Base-by-base conservation (phyloP, 2,329 filamentous ascomycete species). In the Pezicula rhizophila region DNA sequence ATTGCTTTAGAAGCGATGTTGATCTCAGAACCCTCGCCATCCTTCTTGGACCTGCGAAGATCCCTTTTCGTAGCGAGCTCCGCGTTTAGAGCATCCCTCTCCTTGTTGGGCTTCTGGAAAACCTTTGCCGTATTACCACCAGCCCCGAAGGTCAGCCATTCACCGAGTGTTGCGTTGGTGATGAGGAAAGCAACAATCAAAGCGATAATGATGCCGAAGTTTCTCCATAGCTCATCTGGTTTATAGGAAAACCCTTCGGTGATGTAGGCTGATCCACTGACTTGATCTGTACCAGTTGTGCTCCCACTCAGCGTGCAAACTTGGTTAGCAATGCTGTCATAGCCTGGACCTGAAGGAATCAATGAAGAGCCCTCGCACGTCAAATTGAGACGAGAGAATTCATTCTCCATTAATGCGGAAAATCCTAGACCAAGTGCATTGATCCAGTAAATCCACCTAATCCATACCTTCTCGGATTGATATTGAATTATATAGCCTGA, bases 401-500 rank as follows among this genome's bases (percentile, higher is more conserved):
- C 90, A 60, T 95, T 96, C 59, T 87, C 80, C 87, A 95, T 93
- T 67, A 96, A 67, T 2, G 82, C 73, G 10, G 84, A 78, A 62
- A 96, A 95, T 0, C 82, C 80, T 2, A 93, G 75, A 41, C 87
- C 88, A 0, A 91, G 70, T 0, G 83, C 76, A 52, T 90, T 89
- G 65, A 90, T 71, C 72, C 84, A 92, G 68, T 82, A 88, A 52
- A 92, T 82, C 88, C 88, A 93, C 15, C 85, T 74, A 5, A 91
- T 65, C 84, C 87, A 92, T 4, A 84, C 81, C 57, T 89, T 84
- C 58, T 87, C 79, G 2, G 73, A 79, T 44, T 84, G 78, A 64
- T 87, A 90, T 63, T 90, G 88, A 51, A 95, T 92, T 38, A 95
- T 70, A 66, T 93, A 95, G 4, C 89, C 89, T 1, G 83, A 85